Evolutionary conservation across 2,329 filamentous ascomycete genomes (phyloP), one percentile per base, ranked within the genome.

Genomic region (Cladosporium sp.): DNA sequence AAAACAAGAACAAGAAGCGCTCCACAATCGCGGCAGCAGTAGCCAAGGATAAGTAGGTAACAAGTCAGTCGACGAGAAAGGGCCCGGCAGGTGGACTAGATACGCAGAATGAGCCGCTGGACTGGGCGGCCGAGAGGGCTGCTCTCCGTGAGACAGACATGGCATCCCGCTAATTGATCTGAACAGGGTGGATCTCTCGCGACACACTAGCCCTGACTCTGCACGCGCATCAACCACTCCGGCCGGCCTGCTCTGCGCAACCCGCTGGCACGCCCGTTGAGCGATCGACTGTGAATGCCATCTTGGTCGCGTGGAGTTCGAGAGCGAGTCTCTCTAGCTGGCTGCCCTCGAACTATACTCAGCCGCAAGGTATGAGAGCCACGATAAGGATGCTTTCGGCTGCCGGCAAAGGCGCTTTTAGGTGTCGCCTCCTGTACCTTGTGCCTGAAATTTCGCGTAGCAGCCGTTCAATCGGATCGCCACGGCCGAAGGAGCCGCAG

Each of bases 131-230:
- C 46, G 58, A 51, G 30, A 69, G 68, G 21, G 69, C 71, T 62
- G 69, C 70, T 60, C 72, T 70, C 39, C 68, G 70, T 65, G 69
- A 74, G 68, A 70, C 74, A 54, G n/a, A 43, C 58, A 67, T 65
- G 53, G 59, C 59, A 59, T 66, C 59, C 32, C 66, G 57, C 48
- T 61, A 53, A 61, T 63, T 66, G 39, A 66, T 58, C 63, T 66
- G 62, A 53, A 49, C 57, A 60, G 32, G 49, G 60, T 48, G 34
- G 60, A 65, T 32, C 56, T 46, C n/a, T 46, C n/a, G 39, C 39
- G 39, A 46, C 60, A 63, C 58, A 66, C 60, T 49, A 66, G 39
- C 39, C 39, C 49, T 43, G 66, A 62, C 64, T 63, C 60, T 63
- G 60, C 60, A 63, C 21, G 49, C 60, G 60, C 60, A 66, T 61